Percentiles rank a stretch among this genome's conserved stretches.
phyloP scores from a whole-genome alignment of 352 stramenopile genomes.

The Phytophthora pinifolia region DNA sequence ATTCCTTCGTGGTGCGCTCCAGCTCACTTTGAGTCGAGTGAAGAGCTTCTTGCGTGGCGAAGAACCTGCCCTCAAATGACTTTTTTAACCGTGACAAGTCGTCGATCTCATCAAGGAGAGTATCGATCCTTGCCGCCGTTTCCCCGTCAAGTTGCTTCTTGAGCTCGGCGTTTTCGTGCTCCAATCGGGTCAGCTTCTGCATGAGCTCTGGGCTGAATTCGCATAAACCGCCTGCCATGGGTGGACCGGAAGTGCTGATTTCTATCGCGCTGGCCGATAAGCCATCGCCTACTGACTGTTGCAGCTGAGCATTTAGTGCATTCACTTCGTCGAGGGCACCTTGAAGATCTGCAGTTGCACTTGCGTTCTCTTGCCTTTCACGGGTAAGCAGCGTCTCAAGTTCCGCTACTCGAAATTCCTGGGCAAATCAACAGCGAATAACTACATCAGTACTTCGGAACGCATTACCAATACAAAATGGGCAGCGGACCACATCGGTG shows the following conservation, averaged over 20 bases:
- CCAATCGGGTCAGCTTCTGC: constrained; percentile 56
- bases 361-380: constrained; percentile 34
- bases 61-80: constrained; percentile 73
- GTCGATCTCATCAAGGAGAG: constrained; percentile 55
- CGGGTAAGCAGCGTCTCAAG: constrained; percentile 41
- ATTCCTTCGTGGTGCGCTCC: constrained; percentile 12
- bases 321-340: constrained; percentile 40
- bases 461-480: neutral
- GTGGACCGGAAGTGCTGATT: neutral
- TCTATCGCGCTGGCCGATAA: constrained; percentile 2
- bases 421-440: neutral
- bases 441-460: neutral
- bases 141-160: constrained; percentile 52
- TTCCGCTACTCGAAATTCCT: constrained; percentile 72
- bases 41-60: constrained; percentile 41
- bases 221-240: constrained; percentile 37
- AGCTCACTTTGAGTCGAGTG: constrained; percentile 33
- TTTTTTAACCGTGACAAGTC: constrained; percentile 63
- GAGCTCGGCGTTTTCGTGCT: constrained; percentile 60
- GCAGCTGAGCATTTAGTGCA: constrained; percentile 50
- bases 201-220: constrained; percentile 74
- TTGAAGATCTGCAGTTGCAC: constrained; percentile 28
- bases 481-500: constrained; percentile 49
- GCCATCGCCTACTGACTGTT: constrained; percentile 37
- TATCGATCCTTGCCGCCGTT: constrained; percentile 55